phyloP scores from a whole-genome alignment of 495 filamentous ascomycete genomes.

The Darksidea phi region DNA sequence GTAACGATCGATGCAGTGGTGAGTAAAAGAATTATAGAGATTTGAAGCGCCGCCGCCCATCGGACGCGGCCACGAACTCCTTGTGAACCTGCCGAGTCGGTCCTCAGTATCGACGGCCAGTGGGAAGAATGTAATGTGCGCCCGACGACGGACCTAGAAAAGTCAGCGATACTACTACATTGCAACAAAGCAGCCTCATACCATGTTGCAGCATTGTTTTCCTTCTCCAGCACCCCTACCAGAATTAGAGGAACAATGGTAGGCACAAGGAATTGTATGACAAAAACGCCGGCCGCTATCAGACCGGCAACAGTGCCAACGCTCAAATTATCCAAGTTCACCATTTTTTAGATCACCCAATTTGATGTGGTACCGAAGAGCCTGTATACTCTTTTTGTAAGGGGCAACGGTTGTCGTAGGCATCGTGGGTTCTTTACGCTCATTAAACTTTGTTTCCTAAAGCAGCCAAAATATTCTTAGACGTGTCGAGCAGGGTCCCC shows the following conservation, averaged over 20 bases:
- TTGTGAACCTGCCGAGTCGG: neutral
- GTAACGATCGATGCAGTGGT: constrained; percentile 38
- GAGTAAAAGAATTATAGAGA: constrained; percentile 18
- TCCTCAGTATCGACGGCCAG: neutral
- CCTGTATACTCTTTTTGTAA: too few relatives aligned
- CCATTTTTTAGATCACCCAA: too few relatives aligned
- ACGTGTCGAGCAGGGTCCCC: too few relatives aligned
- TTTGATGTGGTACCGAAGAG: too few relatives aligned
- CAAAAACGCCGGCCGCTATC: neutral
- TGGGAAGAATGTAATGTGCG: neutral
- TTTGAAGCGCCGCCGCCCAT: constrained; percentile 13
- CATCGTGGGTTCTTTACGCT: too few relatives aligned
- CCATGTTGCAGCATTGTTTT: neutral
- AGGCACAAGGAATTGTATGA: neutral
- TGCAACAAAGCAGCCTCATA: neutral
- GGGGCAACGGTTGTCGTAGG: too few relatives aligned
- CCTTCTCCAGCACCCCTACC: neutral
- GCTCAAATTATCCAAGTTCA: neutral
- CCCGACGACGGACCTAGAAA: neutral
- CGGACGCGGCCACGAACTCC: constrained; percentile 18
- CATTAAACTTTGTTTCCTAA: too few relatives aligned
- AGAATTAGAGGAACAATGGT: neutral
- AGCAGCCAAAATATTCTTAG: too few relatives aligned
- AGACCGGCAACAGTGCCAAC: neutral
- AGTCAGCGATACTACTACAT: neutral